These are phyloP conservation scores for Meira miltonrushii DNA, from an alignment of 1,284 basidiomycete species.

Conservation along the genomic window DNA sequence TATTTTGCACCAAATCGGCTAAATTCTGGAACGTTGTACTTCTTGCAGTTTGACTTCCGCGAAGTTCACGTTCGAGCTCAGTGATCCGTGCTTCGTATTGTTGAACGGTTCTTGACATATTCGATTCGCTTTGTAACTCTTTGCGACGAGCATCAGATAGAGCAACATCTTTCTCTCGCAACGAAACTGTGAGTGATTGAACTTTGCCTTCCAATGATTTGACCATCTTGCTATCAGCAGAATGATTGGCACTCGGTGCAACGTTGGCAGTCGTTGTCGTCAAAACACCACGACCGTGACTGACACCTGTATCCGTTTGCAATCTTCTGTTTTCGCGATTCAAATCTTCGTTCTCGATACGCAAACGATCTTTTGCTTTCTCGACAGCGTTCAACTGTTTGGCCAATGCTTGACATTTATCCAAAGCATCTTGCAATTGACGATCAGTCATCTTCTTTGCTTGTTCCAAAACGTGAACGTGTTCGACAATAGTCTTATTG, in stretches of 20 bases:
- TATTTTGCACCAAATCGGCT: conserved; percentile 36
- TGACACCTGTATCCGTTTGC: conserved; percentile 17
- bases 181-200: conserved; percentile 51
- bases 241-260: background rate
- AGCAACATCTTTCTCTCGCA: conserved; percentile 48
- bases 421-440: conserved; percentile 75
- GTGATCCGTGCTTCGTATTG: conserved; percentile 66
- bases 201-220: conserved; percentile 63
- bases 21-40: conserved; percentile 45
- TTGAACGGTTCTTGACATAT: conserved; percentile 64
- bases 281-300: background rate
- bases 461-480: conserved; percentile 93
- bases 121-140: conserved; percentile 65
- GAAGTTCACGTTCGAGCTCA: conserved; percentile 59
- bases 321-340: conserved; percentile 67
- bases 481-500: conserved; percentile 97
- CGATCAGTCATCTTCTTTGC: conserved; percentile 93
- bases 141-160: conserved; percentile 61
- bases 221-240: conserved; percentile 15
- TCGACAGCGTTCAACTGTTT: conserved; percentile 77
- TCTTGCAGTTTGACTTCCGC: conserved; percentile 52
- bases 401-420: conserved; percentile 68
- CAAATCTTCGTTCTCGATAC: conserved; percentile 79
- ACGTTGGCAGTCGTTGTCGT: conserved; percentile 21
- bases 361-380: conserved; percentile 70